Percentiles rank a stretch among this genome's conserved stretches.
Conservation (phyloP, 148 eudicot species). For the Chenopodium album region DNA sequence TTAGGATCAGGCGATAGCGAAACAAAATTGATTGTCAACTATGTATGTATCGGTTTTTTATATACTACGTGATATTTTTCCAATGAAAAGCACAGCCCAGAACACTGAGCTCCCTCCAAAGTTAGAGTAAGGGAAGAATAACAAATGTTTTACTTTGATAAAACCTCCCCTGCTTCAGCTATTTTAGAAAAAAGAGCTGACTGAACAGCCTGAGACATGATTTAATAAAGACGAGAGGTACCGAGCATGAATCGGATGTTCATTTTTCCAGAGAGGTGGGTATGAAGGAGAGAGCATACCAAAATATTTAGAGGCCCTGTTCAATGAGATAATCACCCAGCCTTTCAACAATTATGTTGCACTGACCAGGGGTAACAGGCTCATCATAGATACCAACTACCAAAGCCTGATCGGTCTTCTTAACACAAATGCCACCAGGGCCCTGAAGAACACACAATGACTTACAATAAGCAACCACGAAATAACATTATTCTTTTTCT, state of each 20-base stretch:
- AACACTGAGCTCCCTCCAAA: not conserved
- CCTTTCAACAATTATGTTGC: conserved; percentile 44
- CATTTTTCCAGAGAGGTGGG: not conserved
- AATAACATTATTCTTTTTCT: not conserved
- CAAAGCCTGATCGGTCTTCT: conserved; percentile 47
- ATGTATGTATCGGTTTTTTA: too few species aligned
- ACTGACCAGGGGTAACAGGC: conserved; percentile 49
- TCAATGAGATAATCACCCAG: conserved; percentile 46
- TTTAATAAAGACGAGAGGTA: not conserved
- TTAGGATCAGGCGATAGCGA: not conserved
- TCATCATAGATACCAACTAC: conserved; percentile 52
- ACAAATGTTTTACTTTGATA: too few species aligned
- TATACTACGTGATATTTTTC: not conserved
- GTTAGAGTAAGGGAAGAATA: not conserved
- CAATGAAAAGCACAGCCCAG: not conserved
- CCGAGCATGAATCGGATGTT: not conserved
- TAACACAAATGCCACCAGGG: conserved; percentile 52
- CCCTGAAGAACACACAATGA: conserved; percentile 33
- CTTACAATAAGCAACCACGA: not conserved
- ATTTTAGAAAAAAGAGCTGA: too few species aligned
- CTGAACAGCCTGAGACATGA: too few species aligned
- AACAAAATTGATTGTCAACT: not conserved
- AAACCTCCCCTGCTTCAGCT: too few species aligned
- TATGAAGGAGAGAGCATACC: conserved; percentile 19
- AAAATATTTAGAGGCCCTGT: conserved; percentile 35